Evolutionary conservation across 2,329 filamentous ascomycete species (phyloP).

Genomic region (Nothopassalora personata): DNA sequence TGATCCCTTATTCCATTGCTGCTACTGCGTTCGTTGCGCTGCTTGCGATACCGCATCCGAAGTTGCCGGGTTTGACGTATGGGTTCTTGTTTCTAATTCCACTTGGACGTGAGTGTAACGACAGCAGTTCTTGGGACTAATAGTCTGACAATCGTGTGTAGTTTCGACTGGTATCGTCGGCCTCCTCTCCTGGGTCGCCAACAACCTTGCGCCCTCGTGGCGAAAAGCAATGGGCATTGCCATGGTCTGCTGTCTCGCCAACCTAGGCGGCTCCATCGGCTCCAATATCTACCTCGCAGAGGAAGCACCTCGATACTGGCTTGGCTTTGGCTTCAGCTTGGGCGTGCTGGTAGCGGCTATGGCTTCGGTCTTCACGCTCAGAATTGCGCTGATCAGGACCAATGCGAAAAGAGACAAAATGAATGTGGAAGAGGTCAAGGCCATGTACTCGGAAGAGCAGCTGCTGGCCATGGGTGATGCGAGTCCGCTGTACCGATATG

Average conservation of each 20-base stretch:
- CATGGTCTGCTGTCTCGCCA: constrained; percentile 12
- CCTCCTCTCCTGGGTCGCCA: constrained; percentile 46
- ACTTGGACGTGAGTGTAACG: constrained; percentile 49
- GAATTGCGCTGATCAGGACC: background rate
- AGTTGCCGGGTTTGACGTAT: constrained; percentile 42
- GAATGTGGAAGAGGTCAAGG: constrained; percentile 31
- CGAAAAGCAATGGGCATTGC: constrained; percentile 14
- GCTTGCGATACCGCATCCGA: constrained; percentile 24
- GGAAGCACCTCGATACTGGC: constrained; percentile 13
- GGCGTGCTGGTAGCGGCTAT: constrained; percentile 23
- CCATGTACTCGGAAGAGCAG: constrained; percentile 34
- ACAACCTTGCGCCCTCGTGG: constrained; percentile 49
- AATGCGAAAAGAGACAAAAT: constrained; percentile 33
- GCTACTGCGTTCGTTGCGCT: constrained; percentile 37
- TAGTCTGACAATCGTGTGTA: background rate
- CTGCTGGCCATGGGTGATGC: constrained; percentile 36
- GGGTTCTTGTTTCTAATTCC: constrained; percentile 53
- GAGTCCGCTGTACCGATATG: constrained; percentile 38
- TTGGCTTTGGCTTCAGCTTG: constrained; percentile 17
- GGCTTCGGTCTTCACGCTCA: constrained; percentile 19
- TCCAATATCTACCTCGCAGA: constrained; percentile 15
- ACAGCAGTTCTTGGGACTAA: constrained; percentile 36
- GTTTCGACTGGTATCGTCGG: constrained; percentile 20
- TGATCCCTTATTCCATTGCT: constrained; percentile 17
- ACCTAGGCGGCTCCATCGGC: constrained; percentile 19